Base-by-base conservation (phyloP, 805 yeast genomes). In the Maudiozyma saulgeensis region DNA sequence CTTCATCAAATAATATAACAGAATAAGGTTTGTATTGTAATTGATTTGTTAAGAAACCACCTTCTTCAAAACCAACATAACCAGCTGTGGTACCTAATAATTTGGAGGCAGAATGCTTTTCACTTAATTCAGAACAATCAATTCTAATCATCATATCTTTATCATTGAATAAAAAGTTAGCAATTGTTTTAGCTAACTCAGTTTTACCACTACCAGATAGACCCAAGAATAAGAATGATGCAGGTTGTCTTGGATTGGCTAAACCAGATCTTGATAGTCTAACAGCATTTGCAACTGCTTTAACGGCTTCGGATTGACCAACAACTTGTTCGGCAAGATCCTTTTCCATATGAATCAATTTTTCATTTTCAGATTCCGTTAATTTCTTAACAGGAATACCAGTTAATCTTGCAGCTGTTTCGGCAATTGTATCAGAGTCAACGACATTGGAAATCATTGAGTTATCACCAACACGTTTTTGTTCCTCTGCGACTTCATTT, bases 171-270 rank as follows among this genome's bases (percentile, higher is more conserved):
- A 93, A 76, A 74, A 93, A 93, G 0, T 95, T 96, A 11, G 99
- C 98, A 25, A 93, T 78, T 62, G 90, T 93, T 79, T 93, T 93
- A 23, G 99, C 98, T 58, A 93, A 76, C 68, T 93, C 98, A 8
- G 99, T 93, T 76, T 93, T 93, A 79, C 99, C 99, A 6, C 96
- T 88, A 60, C 99, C 99, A 2, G 96, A 87, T 52, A 91, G 78
- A 52, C 99, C 99, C 53, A 95, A 73, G 77, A 93, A 93, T 63
- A 93, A 64, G 78, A 93, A 93, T 13, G 96, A 87, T 0, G 98
- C 88, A 6, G 99, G 99, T 57, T 95, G 96, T 68, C 89, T 79
- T 48, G 99, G 99, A 67, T 93, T 93, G 23, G 96, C 86, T 55
- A 93, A 76, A 19, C 99, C 99, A 11, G 98, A 90, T 66, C 99